phyloP scores from a whole-genome alignment of 1,139 yeast genomes.

The Blastobotrys persicus region DNA sequence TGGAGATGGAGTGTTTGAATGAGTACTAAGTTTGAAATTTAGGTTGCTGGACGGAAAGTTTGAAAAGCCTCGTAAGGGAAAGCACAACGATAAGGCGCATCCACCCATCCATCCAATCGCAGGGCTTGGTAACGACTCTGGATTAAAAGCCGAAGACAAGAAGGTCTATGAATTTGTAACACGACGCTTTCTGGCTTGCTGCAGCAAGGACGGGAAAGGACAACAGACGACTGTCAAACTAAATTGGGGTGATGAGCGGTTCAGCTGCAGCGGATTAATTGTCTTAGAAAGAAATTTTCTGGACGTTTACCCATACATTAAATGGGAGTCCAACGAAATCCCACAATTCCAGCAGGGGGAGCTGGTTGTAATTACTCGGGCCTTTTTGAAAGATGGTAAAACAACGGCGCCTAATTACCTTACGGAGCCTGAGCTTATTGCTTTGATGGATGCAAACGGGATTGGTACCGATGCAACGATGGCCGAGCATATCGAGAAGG shows the following conservation, averaged over 20 bases:
- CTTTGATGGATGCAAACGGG: conserved; percentile 94
- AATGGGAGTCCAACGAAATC: conserved; percentile 70
- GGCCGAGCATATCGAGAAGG: conserved; percentile 93
- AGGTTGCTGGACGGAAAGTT: conserved; percentile 41
- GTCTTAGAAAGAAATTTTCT: conserved; percentile 74
- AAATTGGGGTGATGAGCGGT: conserved; percentile 75
- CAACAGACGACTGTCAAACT: conserved; percentile 59
- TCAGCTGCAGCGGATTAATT: conserved; percentile 66
- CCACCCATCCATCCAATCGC: conserved; percentile 95
- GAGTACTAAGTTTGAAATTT: conserved; percentile 8
- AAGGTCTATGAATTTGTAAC: conserved; percentile 85
- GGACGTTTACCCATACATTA: conserved; percentile 73
- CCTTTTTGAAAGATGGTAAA: conserved; percentile 65
- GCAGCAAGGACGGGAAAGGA: conserved; percentile 89
- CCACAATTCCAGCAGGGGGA: conserved; percentile 66
- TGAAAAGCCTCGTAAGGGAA: conserved; percentile 70
- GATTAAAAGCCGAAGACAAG: conserved; percentile 51
- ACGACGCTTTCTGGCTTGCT: conserved; percentile 85
- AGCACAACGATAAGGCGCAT: conserved; percentile 91
- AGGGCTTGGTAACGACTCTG: conserved; percentile 32
- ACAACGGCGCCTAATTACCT: conserved; percentile 79
- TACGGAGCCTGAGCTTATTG: conserved; percentile 90
- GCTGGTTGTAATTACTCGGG: conserved; percentile 49
- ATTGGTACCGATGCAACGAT: conserved; percentile 99
- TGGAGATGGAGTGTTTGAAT: too few species aligned